These are phyloP conservation scores for Cucumis cinereus DNA, from an alignment of 306 rosid genomes.

Conservation along the genomic window DNA sequence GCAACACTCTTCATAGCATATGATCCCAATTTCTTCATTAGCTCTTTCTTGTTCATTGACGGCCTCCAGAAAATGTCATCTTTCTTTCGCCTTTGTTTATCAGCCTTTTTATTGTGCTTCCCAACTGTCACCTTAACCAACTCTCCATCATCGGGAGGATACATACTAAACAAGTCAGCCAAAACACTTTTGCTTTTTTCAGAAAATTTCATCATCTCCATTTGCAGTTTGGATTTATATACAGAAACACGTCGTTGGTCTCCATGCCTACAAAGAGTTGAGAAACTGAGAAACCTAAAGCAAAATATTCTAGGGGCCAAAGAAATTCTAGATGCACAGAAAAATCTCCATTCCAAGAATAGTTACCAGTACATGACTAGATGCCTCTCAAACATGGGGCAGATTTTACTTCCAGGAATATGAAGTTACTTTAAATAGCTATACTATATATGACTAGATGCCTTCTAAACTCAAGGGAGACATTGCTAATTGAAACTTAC, in stretches of 20 bases:
- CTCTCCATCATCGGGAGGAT: slow-evolving; percentile 64
- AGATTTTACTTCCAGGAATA: slow-evolving; percentile 7
- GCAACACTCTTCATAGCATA: slow-evolving; percentile 14
- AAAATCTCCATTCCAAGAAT: slow-evolving; percentile 5
- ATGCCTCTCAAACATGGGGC: not conserved
- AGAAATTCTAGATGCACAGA: not conserved
- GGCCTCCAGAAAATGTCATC: slow-evolving; percentile 47
- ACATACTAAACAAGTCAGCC: slow-evolving; percentile 34
- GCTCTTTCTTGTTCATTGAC: slow-evolving; percentile 32
- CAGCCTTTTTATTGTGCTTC: slow-evolving; percentile 4
- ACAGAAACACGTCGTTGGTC: slow-evolving; percentile 24
- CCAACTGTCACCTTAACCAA: slow-evolving; percentile 13
- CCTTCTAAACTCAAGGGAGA: not conserved
- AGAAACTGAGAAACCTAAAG: slow-evolving; percentile 5
- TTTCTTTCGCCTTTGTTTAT: not conserved
- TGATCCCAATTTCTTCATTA: slow-evolving; percentile 33
- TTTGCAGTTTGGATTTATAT: slow-evolving; percentile 23
- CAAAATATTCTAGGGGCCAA: not conserved
- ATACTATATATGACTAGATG: not conserved
- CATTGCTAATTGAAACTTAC: slow-evolving; percentile 35
- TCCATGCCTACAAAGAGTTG: slow-evolving; percentile 30
- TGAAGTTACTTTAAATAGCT: not conserved
- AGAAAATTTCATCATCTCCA: slow-evolving; percentile 26
- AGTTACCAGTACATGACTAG: not conserved
- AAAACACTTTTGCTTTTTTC: slow-evolving; percentile 30